phyloP scores from a whole-genome alignment of 306 rosid genomes.

The Bauhinia variegata region DNA sequence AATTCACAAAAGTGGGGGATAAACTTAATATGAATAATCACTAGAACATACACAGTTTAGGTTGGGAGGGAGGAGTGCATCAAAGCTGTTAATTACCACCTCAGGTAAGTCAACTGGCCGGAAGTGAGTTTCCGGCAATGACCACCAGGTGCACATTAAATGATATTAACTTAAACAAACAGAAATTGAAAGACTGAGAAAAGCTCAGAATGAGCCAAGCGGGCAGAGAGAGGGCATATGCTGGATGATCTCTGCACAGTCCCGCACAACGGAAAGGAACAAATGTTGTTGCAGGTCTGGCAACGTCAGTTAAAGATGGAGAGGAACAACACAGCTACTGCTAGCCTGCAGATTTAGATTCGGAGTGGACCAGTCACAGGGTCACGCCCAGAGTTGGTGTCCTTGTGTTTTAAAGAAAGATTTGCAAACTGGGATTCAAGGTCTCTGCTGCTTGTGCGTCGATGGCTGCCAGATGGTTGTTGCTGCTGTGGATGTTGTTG shows the following conservation, averaged over 20 bases:
- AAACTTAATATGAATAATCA: slow-evolving; percentile 30
- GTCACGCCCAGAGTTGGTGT: slow-evolving; percentile 69
- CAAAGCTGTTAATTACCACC: slow-evolving; percentile 73
- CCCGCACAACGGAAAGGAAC: slow-evolving; percentile 52
- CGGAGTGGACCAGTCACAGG: slow-evolving; percentile 70
- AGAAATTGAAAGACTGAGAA: slow-evolving; percentile 41
- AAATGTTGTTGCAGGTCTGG: slow-evolving; percentile 39
- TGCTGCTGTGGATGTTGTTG: slow-evolving; percentile 56
- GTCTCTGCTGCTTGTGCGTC: slow-evolving; percentile 90
- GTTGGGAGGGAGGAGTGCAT: slow-evolving; percentile 24
- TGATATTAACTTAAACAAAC: slow-evolving; percentile 51
- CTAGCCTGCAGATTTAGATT: slow-evolving; percentile 53
- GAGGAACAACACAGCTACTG: slow-evolving; percentile 49
- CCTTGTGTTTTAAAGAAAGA: slow-evolving; percentile 88
- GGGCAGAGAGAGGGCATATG: slow-evolving; percentile 50
- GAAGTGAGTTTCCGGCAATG: slow-evolving; percentile 57
- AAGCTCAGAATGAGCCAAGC: slow-evolving; percentile 49
- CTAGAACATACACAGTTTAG: slow-evolving; percentile 22
- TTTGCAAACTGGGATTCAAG: slow-evolving; percentile 86
- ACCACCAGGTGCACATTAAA: slow-evolving; percentile 85
- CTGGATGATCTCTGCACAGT: slow-evolving; percentile 61
- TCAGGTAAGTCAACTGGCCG: slow-evolving; percentile 69
- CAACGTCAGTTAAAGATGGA: slow-evolving; percentile 38
- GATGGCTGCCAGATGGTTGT: slow-evolving; percentile 73
- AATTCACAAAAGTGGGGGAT: slow-evolving; percentile 44